Base-by-base conservation (phyloP, 228 moss, liverwort and hornwort genomes). In the Sphagnum magellanicum region DNA sequence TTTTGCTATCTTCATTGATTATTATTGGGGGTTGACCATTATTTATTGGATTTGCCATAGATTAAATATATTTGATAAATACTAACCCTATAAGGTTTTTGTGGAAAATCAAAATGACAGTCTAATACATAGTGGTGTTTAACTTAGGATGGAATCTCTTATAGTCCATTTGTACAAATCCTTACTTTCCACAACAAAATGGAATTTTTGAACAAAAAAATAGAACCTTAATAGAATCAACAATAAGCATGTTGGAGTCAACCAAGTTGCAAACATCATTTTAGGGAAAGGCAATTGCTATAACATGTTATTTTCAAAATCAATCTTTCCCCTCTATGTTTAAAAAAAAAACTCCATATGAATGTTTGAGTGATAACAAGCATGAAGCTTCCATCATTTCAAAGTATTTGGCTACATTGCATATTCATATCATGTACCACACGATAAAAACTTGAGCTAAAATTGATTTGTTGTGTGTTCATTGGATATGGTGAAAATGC, bases 261-360 rank as follows among this genome's bases (percentile, higher is more conserved):
- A 10, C 52, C 6, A 52, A 52, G 10, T 52, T 68, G 17, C 17
- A 5, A 6, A 12, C 6, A 17, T 5, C 17, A n/a, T 32, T 52
- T 71, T 51, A 62, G 71, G 49, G 50, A 3, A 63, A 71, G 51
- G 71, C 71, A 48, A 50, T 71, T 50, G 60, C 61, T 5, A 67
- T n/a, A 15, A n/a, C 61, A 10, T 61, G 61, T 61, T 61, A 61
- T 16, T 15, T 61, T 5, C 61, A 10, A 16, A 61, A 61, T 15
- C 6, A 5, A 16, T 61, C 61, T 15, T 15, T 8, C 11, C 6
- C 53, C 11, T 53, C 53, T 53, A 53, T 11, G 11, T 11, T 53
- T 53, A n/a, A n/a, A 6, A 11, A 11, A 11, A 11, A 11, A 53
- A 53, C 53, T 53, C 53, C 53, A 53, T 53, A 53, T 11, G 53